Conservation (phyloP, 495 filamentous ascomycete genomes). For the Barbatosphaeria neglecta region DNA sequence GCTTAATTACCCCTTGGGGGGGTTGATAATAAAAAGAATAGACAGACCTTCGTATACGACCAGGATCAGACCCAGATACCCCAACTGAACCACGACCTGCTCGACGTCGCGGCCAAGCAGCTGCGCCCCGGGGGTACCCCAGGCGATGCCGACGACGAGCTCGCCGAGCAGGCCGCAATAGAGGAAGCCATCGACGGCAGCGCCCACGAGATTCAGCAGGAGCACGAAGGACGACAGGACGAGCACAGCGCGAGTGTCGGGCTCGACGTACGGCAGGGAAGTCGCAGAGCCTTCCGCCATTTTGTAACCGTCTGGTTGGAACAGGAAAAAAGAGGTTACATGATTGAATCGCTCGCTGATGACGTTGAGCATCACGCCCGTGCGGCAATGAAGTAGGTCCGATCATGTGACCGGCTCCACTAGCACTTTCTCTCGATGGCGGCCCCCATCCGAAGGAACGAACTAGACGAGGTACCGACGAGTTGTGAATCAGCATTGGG, state of each 20-base stretch:
- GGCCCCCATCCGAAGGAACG: too few relatives aligned
- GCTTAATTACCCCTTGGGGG: not conserved
- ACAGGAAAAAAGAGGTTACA: too few relatives aligned
- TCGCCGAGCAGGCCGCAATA: conserved; percentile 69
- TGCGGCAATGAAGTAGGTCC: too few relatives aligned
- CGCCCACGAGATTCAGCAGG: conserved; percentile 48
- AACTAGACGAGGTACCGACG: too few relatives aligned
- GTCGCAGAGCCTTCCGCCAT: too few relatives aligned
- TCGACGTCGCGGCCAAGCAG: conserved; percentile 40
- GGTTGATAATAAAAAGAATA: not conserved
- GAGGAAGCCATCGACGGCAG: conserved; percentile 46
- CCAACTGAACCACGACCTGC: conserved; percentile 51
- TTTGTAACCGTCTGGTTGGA: too few relatives aligned
- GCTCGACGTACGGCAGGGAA: not conserved
- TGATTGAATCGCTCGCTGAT: too few relatives aligned
- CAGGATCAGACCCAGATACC: conserved; percentile 64
- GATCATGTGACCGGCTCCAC: too few relatives aligned
- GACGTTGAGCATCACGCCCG: too few relatives aligned
- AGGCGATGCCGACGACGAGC: conserved; percentile 59
- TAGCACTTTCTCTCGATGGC: too few relatives aligned
- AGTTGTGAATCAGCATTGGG: too few relatives aligned
- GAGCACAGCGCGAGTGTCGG: conserved; percentile 29
- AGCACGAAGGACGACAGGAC: conserved; percentile 53
- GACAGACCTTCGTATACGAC: conserved; percentile 56
- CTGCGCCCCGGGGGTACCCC: conserved; percentile 47